Evolutionary conservation across 2,329 filamentous ascomycete genomes (phyloP).

Genomic region (Clonostachys rhizophaga): DNA sequence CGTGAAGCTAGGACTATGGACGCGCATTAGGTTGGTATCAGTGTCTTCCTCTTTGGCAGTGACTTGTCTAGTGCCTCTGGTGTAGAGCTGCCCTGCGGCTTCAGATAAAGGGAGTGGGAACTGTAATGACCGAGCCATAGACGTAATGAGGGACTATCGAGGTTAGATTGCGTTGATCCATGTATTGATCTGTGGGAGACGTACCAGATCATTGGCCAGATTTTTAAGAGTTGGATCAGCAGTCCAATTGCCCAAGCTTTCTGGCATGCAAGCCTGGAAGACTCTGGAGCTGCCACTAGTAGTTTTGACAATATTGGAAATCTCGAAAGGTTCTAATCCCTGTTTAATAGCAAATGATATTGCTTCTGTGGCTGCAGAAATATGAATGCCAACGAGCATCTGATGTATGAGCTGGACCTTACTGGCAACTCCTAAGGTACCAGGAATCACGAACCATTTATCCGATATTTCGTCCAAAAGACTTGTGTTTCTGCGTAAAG

Average conservation of each 20-base stretch:
- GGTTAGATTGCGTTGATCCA: too few species aligned
- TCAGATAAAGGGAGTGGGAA: too few species aligned
- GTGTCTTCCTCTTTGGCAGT: constrained; percentile 4
- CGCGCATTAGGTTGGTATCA: constrained; percentile 4
- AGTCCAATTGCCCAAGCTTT: constrained; percentile 20
- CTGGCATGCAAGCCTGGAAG: constrained; percentile 47
- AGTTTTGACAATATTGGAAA: constrained; percentile 18
- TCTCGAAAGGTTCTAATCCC: constrained; percentile 31
- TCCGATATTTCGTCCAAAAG: constrained; percentile 52
- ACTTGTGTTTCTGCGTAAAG: constrained; percentile 44
- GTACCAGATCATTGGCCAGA: too few species aligned
- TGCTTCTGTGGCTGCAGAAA: constrained; percentile 43
- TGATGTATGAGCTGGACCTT: constrained; percentile 52
- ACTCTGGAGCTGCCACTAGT: constrained; percentile 39
- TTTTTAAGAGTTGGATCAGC: background rate
- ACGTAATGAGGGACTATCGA: too few species aligned
- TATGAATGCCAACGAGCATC: constrained; percentile 45
- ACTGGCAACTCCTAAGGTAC: constrained; percentile 42
- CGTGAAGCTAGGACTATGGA: background rate
- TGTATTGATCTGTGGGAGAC: too few species aligned
- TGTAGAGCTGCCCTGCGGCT: too few species aligned
- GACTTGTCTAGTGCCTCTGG: background rate
- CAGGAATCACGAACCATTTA: constrained; percentile 48
- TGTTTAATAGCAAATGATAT: constrained; percentile 44
- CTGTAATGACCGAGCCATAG: too few species aligned